Evolutionary conservation across 768 basidiomycete genomes (phyloP), one percentile per base, ranked within the genome.

Genomic region (Leccinum broughii): DNA sequence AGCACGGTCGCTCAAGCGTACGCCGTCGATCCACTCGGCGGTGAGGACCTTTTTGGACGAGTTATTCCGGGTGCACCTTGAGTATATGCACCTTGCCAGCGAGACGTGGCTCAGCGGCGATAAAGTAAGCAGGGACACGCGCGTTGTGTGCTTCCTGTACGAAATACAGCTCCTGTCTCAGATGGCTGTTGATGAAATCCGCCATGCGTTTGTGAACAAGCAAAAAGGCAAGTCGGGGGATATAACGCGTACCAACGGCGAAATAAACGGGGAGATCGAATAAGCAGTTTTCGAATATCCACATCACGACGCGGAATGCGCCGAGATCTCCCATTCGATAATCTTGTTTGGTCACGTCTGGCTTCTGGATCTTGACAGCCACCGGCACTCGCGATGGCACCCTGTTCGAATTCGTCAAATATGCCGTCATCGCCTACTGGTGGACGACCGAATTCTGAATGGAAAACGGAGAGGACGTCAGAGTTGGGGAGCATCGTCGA

Each of bases 351-450:
- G 81, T 81, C 8, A 97, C 91, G 34, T 87, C 89, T 2, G 93
- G 93, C 68, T 95, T 96, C 77, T 97, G 93, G 22, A 92, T 80
- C 77, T 98, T 98, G 62, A 98, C 95, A 0, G 95, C 95, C 2
- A 98, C 84, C 89, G 3, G 95, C 95, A 62, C 90, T 92, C 0
- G 95, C 95, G 1, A 92, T 77, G 0, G 95, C 88, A 2, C 81
- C 69, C 62, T 86, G 81, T 56, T 93, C 89, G 61, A 97, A 96
- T 13, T 82, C 4, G 37, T 86, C 86, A 66, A 96, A 96, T 2
- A 94, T 75, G 17, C 90, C 11, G 32, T 34, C 82, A 1, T 90
- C 88, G 0, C 86, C 85, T 39, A 81, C 75, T 11, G 32, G 32
- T 13, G 32, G 11, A 34, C 4, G 32, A 34, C 32, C 11, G 32